Conservation (phyloP, 169 alveolate species). For the Plasmodium knowlesi region DNA sequence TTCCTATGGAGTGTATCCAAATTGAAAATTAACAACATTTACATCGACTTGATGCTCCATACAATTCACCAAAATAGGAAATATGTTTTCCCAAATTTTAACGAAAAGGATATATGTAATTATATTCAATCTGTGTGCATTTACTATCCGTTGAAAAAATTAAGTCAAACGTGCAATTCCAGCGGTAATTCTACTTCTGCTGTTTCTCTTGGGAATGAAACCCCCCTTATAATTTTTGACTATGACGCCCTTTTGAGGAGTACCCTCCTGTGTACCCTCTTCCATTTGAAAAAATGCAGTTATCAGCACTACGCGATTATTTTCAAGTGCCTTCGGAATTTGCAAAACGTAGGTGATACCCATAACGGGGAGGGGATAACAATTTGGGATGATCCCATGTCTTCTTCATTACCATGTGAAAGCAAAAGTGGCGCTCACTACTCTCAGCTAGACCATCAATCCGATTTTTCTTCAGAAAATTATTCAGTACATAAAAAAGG, state of each 20-base stretch:
- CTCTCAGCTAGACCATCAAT: not conserved
- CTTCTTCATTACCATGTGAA: not conserved
- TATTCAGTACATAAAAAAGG: not conserved
- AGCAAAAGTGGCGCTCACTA: not conserved
- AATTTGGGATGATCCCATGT: not conserved
- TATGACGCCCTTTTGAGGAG: slow-evolving; percentile 44
- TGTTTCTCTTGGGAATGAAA: not conserved
- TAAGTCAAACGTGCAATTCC: not conserved
- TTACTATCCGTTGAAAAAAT: slow-evolving; percentile 63
- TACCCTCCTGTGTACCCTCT: slow-evolving; percentile 28
- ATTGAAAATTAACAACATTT: slow-evolving; percentile 59
- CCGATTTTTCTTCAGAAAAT: not conserved
- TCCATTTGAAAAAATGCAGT: slow-evolving; percentile 31
- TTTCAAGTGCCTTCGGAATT: slow-evolving; percentile 24
- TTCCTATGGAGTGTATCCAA: slow-evolving; percentile 67
- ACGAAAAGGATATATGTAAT: slow-evolving; percentile 68
- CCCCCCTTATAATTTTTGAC: not conserved
- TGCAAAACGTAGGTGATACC: slow-evolving; percentile 21
- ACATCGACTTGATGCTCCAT: slow-evolving; percentile 39
- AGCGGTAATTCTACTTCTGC: not conserved
- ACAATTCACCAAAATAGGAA: slow-evolving; percentile 31
- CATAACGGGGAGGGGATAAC: not conserved
- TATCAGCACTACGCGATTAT: slow-evolving; percentile 72
- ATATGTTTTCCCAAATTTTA: slow-evolving; percentile 13
- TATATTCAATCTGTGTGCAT: slow-evolving; percentile 37